Percentiles rank a stretch among this genome's conserved stretches.
Conservation (phyloP, 73 alveolate genomes). For the Blepharisma stoltei region DNA sequence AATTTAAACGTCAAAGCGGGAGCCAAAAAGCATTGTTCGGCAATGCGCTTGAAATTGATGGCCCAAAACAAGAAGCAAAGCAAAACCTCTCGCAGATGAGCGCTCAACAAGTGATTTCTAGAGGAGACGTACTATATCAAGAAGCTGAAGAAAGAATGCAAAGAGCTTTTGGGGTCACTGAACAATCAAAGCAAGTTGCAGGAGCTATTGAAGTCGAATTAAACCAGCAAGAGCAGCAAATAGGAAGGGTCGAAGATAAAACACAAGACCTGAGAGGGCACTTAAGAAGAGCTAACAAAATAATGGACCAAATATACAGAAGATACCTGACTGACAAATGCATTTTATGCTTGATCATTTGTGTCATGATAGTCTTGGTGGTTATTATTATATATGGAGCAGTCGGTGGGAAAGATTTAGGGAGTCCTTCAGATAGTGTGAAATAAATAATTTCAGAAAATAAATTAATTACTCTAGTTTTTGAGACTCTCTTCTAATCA, state of each 20-base stretch:
- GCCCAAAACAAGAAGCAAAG: neutral
- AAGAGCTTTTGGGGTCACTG: constrained; percentile 23
- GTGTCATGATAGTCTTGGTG: neutral
- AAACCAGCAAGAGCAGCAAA: constrained; percentile 17
- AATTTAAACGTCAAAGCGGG: neutral
- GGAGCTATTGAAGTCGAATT: constrained; percentile 25
- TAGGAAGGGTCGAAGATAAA: constrained; percentile 12
- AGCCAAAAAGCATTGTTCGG: constrained; percentile 4
- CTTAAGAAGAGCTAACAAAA: constrained; percentile 14
- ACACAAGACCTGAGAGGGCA: constrained; percentile 19
- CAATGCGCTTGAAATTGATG: neutral
- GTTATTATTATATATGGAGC: constrained; percentile 22
- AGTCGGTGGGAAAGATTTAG: neutral
- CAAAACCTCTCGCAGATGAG: constrained; percentile 7
- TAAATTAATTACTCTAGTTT: too few relatives aligned
- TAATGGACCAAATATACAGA: constrained; percentile 23
- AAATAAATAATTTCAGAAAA: too few relatives aligned
- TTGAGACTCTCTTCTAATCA: too few relatives aligned
- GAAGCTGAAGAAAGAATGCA: constrained; percentile 20
- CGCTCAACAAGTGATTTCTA: neutral
- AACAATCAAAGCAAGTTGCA: constrained; percentile 14
- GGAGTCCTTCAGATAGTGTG: too few relatives aligned
- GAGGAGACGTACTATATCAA: constrained; percentile 19
- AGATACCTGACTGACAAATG: constrained; percentile 24
- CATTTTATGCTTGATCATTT: neutral